These are phyloP conservation scores for Lignosus rhinocerotis DNA, from an alignment of 1,284 basidiomycete species.

Conservation along the genomic window DNA sequence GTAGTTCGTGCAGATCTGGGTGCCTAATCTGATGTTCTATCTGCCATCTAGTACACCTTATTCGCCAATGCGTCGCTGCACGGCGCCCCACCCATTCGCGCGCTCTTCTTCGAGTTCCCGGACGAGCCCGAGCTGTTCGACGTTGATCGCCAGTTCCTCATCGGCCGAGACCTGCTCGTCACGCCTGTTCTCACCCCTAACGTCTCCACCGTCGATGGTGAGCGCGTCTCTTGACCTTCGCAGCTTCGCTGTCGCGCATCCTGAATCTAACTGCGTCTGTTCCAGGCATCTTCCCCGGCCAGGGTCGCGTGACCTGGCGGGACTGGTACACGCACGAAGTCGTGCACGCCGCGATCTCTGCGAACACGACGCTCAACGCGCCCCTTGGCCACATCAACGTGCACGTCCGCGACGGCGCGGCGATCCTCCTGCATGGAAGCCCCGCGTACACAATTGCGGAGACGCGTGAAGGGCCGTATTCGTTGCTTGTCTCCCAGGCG, in stretches of 20 bases:
- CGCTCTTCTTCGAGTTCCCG: constrained; percentile 78
- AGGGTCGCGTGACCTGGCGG: constrained; percentile 63
- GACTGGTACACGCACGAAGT: constrained; percentile 75
- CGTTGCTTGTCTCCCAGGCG: constrained; percentile 55
- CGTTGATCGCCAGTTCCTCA: constrained; percentile 70
- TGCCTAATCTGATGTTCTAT: not conserved
- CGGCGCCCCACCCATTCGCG: constrained; percentile 70
- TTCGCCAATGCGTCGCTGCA: constrained; percentile 65
- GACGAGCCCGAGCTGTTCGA: constrained; percentile 63
- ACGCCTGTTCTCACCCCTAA: constrained; percentile 73
- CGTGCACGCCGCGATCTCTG: constrained; percentile 40
- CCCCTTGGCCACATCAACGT: constrained; percentile 72
- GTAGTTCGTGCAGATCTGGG: not conserved
- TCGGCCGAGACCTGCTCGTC: constrained; percentile 69
- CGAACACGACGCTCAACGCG: constrained; percentile 49
- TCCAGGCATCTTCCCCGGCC: constrained; percentile 61
- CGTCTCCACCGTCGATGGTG: constrained; percentile 51
- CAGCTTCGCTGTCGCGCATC: too few species aligned
- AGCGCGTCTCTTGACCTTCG: constrained; percentile 11
- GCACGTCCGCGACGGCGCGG: constrained; percentile 61
- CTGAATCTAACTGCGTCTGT: not conserved
- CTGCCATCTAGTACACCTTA: constrained; percentile 58
- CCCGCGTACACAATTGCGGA: constrained; percentile 62
- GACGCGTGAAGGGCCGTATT: constrained; percentile 54
- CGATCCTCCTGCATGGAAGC: constrained; percentile 55